These are phyloP conservation scores for Sclerotinia spermophila DNA, from an alignment of 2,329 filamentous ascomycete species.

Conservation along the genomic window DNA sequence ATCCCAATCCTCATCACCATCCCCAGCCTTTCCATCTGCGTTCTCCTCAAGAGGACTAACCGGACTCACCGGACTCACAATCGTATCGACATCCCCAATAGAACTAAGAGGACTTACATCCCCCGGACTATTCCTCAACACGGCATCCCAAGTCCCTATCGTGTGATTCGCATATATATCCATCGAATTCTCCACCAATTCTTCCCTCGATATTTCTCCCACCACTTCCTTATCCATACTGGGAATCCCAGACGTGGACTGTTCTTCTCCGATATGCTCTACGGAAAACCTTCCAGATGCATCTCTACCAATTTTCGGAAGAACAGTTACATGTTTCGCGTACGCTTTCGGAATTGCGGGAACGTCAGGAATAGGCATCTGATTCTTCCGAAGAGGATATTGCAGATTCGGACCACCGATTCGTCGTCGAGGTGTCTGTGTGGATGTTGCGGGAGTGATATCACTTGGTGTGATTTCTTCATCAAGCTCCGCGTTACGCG, in stretches of 20 bases:
- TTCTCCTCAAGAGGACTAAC: neutral
- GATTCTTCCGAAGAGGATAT: too few species aligned
- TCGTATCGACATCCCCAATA: neutral
- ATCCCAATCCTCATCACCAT: neutral
- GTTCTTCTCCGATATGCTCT: neutral
- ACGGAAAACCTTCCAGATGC: neutral
- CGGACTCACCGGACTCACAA: neutral
- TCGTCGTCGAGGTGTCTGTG: neutral
- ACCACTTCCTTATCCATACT: too few species aligned
- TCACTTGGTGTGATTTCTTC: neutral
- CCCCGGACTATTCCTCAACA: neutral
- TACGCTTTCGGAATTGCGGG: neutral
- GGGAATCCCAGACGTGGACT: neutral
- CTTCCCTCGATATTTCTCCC: neutral
- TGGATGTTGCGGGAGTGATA: neutral
- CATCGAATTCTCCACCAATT: neutral
- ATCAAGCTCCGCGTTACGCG: neutral
- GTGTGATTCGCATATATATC: neutral
- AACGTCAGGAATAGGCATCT: neutral
- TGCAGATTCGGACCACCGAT: neutral
- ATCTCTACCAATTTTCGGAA: constrained; percentile 1
- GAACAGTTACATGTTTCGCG: neutral
- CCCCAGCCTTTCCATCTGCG: neutral
- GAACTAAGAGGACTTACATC: neutral
- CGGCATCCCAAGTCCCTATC: neutral